Base-by-base conservation (phyloP, 2,329 filamentous ascomycete genomes). In the Arachnopeziza araneosa region DNA sequence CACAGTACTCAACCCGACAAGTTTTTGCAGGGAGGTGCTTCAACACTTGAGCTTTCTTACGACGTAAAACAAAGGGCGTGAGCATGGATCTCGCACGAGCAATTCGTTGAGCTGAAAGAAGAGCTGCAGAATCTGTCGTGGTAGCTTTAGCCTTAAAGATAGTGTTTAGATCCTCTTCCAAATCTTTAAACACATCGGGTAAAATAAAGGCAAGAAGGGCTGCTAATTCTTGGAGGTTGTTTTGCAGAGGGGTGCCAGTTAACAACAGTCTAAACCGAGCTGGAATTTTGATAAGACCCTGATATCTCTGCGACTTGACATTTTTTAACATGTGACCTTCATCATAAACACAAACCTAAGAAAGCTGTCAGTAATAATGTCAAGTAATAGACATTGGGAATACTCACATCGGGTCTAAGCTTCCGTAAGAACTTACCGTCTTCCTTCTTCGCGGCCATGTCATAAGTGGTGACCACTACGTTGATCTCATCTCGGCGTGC, bases 251-350 rank as follows among this genome's bases (percentile, higher is more conserved):
- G 0, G 95, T 99, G 50, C 95, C 95, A 26, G 88, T 91, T 24
- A 99, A 82, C 3, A 99, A 80, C 55, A 99, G 83, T 63, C 92
- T 87, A 81, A 95, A 97, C n/a, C 84, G 78, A 0, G 91, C 87
- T 0, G 83, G 83, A 57, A 99, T 92, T 44, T 84, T 82, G 69
- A 90, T 86, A 56, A 98, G 79, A 62, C 90, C 87, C 68, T 85
- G 83, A 74, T 97, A 97, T 6, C 91, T 82, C 57, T 90, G 85
- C 0, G 93, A 96, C 53, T 87, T 86, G 1, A 88, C 87, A 71
- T 96, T 98, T 76, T 96, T 96, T 73, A 99, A 78, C 70, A 91
- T 87, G 75, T 99, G 95, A 0, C 93, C 95, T 75, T 99, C 95
- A 71, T 99, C 95, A 69, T 92, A 99, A 12, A 99, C 87, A 67